Evolutionary conservation across 1,284 basidiomycete species (phyloP).

Genomic region (Hemileia vastatrix): DNA sequence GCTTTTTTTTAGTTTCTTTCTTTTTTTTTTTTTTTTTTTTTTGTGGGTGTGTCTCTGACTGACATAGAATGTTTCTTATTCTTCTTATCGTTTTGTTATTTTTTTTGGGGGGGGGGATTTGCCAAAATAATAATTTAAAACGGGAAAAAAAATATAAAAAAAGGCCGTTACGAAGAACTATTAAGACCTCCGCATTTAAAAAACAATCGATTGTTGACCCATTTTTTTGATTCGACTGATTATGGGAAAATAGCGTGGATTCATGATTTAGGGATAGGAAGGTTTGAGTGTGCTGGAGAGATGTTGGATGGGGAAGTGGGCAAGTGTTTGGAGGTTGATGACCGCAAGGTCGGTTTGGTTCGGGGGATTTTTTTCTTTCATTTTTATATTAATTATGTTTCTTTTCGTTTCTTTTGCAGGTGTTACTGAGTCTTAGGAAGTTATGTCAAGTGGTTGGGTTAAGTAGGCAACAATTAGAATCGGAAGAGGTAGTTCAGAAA

Average conservation of each 20-base stretch:
- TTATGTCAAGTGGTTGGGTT: conserved; percentile 68
- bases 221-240: conserved; percentile 13
- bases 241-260: conserved; percentile 59
- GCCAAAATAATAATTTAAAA: too few relatives aligned
- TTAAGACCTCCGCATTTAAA: background rate
- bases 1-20: too few relatives aligned
- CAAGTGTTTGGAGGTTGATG: conserved; percentile 53
- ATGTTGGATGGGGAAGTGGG: conserved; percentile 59
- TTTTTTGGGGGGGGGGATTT: too few relatives aligned
- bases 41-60: too few relatives aligned
- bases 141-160: too few relatives aligned
- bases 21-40: too few relatives aligned
- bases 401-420: conserved; percentile 48
- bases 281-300: conserved; percentile 58
- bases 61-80: too few relatives aligned
- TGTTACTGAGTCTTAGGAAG: conserved; percentile 84
- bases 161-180: too few relatives aligned
- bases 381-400: background rate
- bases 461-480: conserved; percentile 44
- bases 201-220: background rate
- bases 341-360: conserved; percentile 55
- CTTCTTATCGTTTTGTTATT: too few relatives aligned
- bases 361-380: conserved; percentile 13
- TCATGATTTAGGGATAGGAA: conserved; percentile 66
- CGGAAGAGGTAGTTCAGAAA: conserved; percentile 33